A percentile compares a stretch with the other conserved stretches of the same genome.
phyloP scores from a whole-genome alignment of 1,139 yeast species.

The Lodderomyces parapsilosis region DNA sequence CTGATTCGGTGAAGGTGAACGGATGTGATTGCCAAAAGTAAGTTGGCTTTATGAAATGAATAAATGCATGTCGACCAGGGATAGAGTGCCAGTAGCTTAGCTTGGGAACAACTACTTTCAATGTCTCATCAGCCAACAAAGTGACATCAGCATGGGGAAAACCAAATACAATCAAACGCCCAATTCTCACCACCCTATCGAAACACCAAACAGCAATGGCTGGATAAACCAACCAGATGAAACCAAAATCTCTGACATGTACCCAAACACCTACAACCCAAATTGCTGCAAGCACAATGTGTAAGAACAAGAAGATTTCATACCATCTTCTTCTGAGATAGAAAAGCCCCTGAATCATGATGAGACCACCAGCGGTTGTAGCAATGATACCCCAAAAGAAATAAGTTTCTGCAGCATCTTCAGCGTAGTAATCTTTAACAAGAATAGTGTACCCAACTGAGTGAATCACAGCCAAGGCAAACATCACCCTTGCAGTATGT shows the following conservation, averaged over 20 bases:
- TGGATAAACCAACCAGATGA: constrained; percentile 38
- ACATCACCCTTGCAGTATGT: constrained; percentile 36
- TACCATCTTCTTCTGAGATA: constrained; percentile 43
- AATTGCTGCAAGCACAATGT: constrained; percentile 40
- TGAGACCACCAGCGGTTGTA: constrained; percentile 32
- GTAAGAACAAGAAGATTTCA: constrained; percentile 42
- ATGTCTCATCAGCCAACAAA: constrained; percentile 38
- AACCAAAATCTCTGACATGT: constrained; percentile 43
- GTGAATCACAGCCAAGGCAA: constrained; percentile 30
- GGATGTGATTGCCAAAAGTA: constrained; percentile 44
- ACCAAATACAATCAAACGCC: constrained; percentile 36
- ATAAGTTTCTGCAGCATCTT: constrained; percentile 6
- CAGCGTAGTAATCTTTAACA: constrained; percentile 5
- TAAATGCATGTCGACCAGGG: constrained; percentile 55
- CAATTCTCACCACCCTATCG: constrained; percentile 41
- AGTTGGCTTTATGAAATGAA: constrained; percentile 40
- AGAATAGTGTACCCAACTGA: constrained; percentile 37
- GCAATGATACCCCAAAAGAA: constrained; percentile 28
- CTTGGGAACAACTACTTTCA: constrained; percentile 40
- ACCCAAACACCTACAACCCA: constrained; percentile 44
- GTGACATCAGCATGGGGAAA: constrained; percentile 35
- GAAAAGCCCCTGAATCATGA: constrained; percentile 38
- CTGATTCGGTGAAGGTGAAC: constrained; percentile 29
- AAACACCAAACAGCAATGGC: constrained; percentile 43
- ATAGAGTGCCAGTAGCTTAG: constrained; percentile 43